Percentiles rank a stretch among this genome's conserved stretches.
These are phyloP conservation scores for Xylaria sp. DNA, from an alignment of 2,329 filamentous ascomycete genomes.

Conservation along the genomic window DNA sequence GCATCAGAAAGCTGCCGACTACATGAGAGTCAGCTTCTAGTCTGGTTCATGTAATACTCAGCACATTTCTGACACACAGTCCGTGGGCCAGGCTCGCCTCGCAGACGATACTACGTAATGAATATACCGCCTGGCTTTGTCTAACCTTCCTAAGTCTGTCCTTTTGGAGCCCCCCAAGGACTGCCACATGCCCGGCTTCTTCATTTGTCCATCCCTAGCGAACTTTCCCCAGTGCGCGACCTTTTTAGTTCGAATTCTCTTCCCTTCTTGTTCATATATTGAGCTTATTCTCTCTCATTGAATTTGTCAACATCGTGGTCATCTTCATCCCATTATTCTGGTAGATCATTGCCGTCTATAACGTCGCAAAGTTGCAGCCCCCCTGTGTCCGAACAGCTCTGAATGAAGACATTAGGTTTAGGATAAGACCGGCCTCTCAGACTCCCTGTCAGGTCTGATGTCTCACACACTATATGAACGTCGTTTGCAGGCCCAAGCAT, in stretches of 20 bases:
- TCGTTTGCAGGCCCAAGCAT: neutral
- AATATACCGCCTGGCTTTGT: neutral
- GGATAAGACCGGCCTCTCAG: neutral
- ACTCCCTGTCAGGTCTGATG: neutral
- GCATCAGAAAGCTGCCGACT: neutral
- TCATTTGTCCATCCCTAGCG: neutral
- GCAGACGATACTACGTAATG: constrained; percentile 18
- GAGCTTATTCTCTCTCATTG: neutral
- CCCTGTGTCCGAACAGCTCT: neutral
- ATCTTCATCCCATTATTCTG: neutral
- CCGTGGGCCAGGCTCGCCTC: neutral
- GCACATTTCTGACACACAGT: constrained; percentile 2
- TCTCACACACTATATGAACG: neutral
- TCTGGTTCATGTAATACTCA: neutral
- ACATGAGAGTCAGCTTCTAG: neutral
- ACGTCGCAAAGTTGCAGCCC: neutral
- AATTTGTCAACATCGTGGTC: neutral
- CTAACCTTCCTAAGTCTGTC: neutral
- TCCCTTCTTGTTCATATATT: neutral
- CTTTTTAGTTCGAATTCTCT: neutral
- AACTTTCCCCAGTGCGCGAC: neutral
- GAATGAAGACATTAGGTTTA: neutral
- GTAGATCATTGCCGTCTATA: neutral
- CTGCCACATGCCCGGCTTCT: neutral
- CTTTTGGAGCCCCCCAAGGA: neutral